Evolutionary conservation across 2,329 filamentous ascomycete species (phyloP).

Genomic region (Lasiodiplodia citricola): DNA sequence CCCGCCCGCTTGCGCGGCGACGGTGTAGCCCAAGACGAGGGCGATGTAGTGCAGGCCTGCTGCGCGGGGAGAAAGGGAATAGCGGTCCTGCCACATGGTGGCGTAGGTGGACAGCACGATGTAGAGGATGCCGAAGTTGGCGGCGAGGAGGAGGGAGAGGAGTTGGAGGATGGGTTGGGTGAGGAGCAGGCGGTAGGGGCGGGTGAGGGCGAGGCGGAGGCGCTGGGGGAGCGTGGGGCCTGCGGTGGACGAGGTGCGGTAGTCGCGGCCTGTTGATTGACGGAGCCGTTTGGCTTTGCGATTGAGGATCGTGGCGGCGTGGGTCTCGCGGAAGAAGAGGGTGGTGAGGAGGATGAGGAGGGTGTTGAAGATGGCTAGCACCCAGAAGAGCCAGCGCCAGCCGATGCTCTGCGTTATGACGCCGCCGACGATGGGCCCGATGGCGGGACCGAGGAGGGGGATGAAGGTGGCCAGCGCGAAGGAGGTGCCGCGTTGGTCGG

Average conservation of each 20-base stretch:
- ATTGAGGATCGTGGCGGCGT: slow-evolving; percentile 53
- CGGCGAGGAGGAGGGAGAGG: slow-evolving; percentile 47
- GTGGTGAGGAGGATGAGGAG: slow-evolving; percentile 39
- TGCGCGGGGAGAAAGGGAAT: slow-evolving; percentile 29
- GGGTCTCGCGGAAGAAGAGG: slow-evolving; percentile 54
- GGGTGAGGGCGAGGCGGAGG: slow-evolving; percentile 46
- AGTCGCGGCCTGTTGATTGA: slow-evolving; percentile 53
- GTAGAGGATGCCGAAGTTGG: slow-evolving; percentile 46
- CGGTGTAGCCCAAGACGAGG: slow-evolving; percentile 43
- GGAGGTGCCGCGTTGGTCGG: slow-evolving; percentile 33
- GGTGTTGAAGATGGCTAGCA: slow-evolving; percentile 37
- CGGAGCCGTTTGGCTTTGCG: slow-evolving; percentile 52
- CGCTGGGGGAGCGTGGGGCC: slow-evolving; percentile 28
- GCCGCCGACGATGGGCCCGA: slow-evolving; percentile 41
- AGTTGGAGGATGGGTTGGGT: slow-evolving; percentile 58
- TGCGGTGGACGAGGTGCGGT: slow-evolving; percentile 30
- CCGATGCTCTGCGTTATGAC: slow-evolving; percentile 41
- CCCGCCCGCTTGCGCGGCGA: slow-evolving; percentile 41
- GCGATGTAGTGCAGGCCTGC: slow-evolving; percentile 41
- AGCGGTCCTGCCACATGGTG: slow-evolving; percentile 34
- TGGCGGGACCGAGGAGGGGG: slow-evolving; percentile 40
- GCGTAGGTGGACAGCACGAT: slow-evolving; percentile 35
- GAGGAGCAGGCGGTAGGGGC: slow-evolving; percentile 61
- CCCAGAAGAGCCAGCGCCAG: slow-evolving; percentile 46
- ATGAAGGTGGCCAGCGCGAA: slow-evolving; percentile 35